A percentile compares a stretch with the other conserved stretches of the same genome.
These are phyloP conservation scores for Aphanocladium album DNA, from an alignment of 2,329 filamentous ascomycete genomes.

Conservation along the genomic window DNA sequence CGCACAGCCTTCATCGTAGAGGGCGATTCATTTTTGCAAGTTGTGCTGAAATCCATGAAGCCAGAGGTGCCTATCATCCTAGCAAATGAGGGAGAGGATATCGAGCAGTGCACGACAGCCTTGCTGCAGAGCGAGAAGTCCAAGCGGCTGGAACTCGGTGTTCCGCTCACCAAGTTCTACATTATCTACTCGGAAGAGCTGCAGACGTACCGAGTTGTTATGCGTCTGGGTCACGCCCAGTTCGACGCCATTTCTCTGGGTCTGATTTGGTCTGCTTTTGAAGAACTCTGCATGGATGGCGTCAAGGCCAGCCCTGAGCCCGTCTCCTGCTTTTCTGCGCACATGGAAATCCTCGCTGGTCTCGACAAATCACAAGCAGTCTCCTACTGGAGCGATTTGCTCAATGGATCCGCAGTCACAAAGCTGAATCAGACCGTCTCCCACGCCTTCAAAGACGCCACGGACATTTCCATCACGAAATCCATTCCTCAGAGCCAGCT, in stretches of 20 bases:
- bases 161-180: background rate
- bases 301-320: conserved; percentile 21
- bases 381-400: conserved; percentile 35
- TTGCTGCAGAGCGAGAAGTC: background rate
- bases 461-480: background rate
- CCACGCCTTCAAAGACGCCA: background rate
- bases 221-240: conserved; percentile 30
- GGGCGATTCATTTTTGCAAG: background rate
- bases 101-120: background rate
- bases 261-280: conserved; percentile 18
- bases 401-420: conserved; percentile 22
- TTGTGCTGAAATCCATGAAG: background rate
- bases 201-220: background rate
- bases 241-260: conserved; percentile 48
- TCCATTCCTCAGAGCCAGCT: background rate
- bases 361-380: conserved; percentile 20
- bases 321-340: conserved; percentile 29
- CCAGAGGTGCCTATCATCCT: background rate
- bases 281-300: conserved; percentile 9
- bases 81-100: background rate
- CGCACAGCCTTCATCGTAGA: conserved; percentile 7
- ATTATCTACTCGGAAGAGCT: background rate
- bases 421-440: background rate
- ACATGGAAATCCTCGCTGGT: conserved; percentile 36
- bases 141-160: background rate